A percentile compares a stretch with the other conserved stretches of the same genome.
Evolutionary conservation across 208 protist genomes (phyloP).

Genomic region (Polymyxa betae): DNA sequence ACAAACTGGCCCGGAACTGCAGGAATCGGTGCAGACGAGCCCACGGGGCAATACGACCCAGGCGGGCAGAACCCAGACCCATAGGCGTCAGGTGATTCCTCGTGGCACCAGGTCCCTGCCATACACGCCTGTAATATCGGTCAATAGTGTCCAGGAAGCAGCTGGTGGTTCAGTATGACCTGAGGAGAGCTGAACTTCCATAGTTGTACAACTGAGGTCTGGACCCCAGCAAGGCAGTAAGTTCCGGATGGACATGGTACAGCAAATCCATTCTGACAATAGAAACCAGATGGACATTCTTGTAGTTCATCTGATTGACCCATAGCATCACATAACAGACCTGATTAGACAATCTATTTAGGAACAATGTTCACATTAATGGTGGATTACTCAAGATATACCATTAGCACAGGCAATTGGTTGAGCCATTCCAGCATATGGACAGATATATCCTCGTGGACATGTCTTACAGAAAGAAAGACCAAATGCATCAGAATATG

Average conservation of each 20-base stretch:
- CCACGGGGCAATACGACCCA: background rate
- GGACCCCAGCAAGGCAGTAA: background rate
- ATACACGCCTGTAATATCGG: background rate
- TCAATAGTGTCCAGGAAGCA: background rate
- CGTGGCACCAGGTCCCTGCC: slow-evolving; percentile 21
- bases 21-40: background rate
- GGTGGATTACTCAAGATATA: background rate
- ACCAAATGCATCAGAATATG: background rate
- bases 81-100: slow-evolving; percentile 19
- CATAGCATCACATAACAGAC: background rate
- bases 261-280: slow-evolving; percentile 6
- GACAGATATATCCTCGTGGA: slow-evolving; percentile 9
- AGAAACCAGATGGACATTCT: slow-evolving; percentile 20
- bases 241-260: background rate
- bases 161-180: too few relatives aligned
- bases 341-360: background rate
- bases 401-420: background rate
- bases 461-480: background rate
- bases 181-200: slow-evolving; percentile 19
- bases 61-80: slow-evolving; percentile 41
- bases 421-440: background rate
- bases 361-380: background rate
- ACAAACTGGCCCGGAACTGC: slow-evolving; percentile 2
- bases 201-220: background rate
- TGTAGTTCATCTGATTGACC: slow-evolving; percentile 19